Base-by-base conservation (phyloP, 176 grass and related monocot species). In the Triticum urartu region DNA sequence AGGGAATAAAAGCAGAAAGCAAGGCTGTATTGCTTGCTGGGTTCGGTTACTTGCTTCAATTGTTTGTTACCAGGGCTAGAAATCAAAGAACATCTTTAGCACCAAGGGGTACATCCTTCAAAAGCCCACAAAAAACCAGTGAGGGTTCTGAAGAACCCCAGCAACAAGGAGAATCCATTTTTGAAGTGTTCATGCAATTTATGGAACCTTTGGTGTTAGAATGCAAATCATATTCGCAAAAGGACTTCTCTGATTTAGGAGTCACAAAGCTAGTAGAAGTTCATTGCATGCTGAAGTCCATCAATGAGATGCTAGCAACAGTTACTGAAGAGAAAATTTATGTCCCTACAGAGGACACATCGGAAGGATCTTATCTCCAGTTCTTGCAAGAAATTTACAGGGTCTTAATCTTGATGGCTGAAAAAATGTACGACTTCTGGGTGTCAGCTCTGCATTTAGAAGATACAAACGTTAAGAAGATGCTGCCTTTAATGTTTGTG, bases 251-350 rank as follows among this genome's bases (percentile, higher is more conserved):
- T 78, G 68, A 50, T 81, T 80, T 90, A 64, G 88, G 84, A 84
- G 92, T 92, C 54, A 86, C 86, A 63, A 88, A 77, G 60, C 89
- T 99, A 35, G 82, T 96, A 78, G 90, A 94, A 84, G 84, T 87
- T 79, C 94, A 96, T 88, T 99, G 97, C 87, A 94, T 99, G 87
- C 77, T 99, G 58, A 99, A 99, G 77, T 99, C 94, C 24, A 68
- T 99, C 47, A 99, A 99, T 73, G 87, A 96, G 28, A 91, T 82
- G 70, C 59, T 99, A 65, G 47, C 54, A 74, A 94, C 76, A 80
- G 81, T 89, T 78, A 87, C 89, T 69, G 69, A 91, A 83, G 97
- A 96, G 92, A 96, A 82, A 75, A 93, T 94, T 69, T 99, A 99
- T 96, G 70, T 91, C 43, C 90, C 88, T 70, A 96, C 92, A 25